Percentiles rank a stretch among this genome's conserved stretches.
Conservation (phyloP, 1,284 basidiomycete genomes). For the Neonothopanus nambi region DNA sequence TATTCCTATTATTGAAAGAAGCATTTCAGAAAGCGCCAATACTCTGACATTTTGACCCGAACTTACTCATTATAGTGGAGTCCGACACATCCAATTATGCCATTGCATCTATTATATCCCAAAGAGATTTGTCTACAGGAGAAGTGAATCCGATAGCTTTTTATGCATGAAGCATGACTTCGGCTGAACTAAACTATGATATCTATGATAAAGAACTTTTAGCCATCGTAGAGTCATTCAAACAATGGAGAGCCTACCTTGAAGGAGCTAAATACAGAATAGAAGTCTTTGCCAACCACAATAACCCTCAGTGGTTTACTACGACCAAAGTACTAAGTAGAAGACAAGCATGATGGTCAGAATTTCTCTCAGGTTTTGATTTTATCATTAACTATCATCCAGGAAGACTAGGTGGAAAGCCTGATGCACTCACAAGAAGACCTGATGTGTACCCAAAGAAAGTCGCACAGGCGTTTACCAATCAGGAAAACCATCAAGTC, state of each 20-base stretch:
- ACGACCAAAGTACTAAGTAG: slow-evolving; percentile 20
- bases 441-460: slow-evolving; percentile 6
- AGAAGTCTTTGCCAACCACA: slow-evolving; percentile 30
- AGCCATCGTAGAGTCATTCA: slow-evolving; percentile 1
- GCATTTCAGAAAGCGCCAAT: slow-evolving; percentile 15
- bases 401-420: slow-evolving; percentile 5
- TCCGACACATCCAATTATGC: slow-evolving; percentile 21
- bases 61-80: slow-evolving; percentile 37
- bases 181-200: no score
- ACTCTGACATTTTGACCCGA: slow-evolving; percentile 15
- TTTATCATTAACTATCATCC: slow-evolving; percentile 6
- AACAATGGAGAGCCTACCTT: slow-evolving; percentile 33
- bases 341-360: slow-evolving; percentile 31
- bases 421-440: slow-evolving; percentile 5
- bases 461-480: not conserved
- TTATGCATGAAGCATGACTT: no score
- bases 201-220: no score
- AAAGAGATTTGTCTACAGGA: no score
- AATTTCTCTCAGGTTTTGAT: no score
- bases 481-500: not conserved
- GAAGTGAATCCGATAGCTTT: no score
- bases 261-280: slow-evolving; percentile 21
- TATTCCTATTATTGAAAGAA: slow-evolving; percentile 15
- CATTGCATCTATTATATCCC: slow-evolving; percentile 19
- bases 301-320: slow-evolving; percentile 29